phyloP scores from a whole-genome alignment of 106 monocot genomes.

The Apostasia shenzhenica region DNA sequence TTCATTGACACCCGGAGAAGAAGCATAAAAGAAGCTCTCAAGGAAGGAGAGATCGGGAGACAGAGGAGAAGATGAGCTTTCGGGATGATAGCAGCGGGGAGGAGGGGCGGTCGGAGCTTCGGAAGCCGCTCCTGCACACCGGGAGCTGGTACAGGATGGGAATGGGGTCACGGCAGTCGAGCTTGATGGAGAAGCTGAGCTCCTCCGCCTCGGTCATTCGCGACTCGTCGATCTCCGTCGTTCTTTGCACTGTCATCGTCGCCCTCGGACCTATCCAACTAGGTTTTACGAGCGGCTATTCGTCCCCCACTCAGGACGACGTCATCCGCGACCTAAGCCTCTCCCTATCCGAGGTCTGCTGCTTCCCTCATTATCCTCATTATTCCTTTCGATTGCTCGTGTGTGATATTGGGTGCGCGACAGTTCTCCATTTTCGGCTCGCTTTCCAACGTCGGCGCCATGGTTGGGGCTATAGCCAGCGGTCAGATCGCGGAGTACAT shows the following conservation, averaged over 20 bases:
- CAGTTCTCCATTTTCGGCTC: slow-evolving; percentile 89
- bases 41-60: neutral
- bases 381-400: neutral
- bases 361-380: neutral
- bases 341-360: slow-evolving; percentile 64
- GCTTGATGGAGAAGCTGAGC: slow-evolving; percentile 61
- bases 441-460: slow-evolving; percentile 93
- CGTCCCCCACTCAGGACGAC: slow-evolving; percentile 76
- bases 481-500: slow-evolving; percentile 95
- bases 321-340: slow-evolving; percentile 71
- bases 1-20: no score
- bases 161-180: slow-evolving; percentile 81
- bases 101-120: slow-evolving; percentile 16
- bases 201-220: slow-evolving; percentile 72
- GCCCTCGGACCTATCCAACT: slow-evolving; percentile 97
- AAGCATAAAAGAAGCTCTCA: no score
- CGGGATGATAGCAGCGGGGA: slow-evolving; percentile 53
- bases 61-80: slow-evolving; percentile 39
- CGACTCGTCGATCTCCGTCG: slow-evolving; percentile 79
- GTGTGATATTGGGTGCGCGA: neutral
- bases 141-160: slow-evolving; percentile 94
- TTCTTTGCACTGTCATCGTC: slow-evolving; percentile 89
- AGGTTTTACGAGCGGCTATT: slow-evolving; percentile 90
- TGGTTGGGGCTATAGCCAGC: slow-evolving; percentile 93
- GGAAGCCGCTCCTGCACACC: slow-evolving; percentile 83